phyloP scores from a whole-genome alignment of 2,329 filamentous ascomycete genomes.

The Colletotrichum sp. region DNA sequence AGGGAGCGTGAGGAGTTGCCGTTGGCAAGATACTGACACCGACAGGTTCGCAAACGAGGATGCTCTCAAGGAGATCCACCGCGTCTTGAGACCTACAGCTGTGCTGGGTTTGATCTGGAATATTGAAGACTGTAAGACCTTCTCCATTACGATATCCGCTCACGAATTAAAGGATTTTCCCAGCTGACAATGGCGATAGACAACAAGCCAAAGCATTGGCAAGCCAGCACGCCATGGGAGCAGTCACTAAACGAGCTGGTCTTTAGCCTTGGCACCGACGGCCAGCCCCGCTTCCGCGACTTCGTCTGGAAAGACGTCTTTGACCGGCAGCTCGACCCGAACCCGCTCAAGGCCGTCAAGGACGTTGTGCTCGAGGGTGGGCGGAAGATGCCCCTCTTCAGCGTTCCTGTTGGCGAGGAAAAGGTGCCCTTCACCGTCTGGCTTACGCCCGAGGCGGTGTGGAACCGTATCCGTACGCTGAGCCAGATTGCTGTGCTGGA shows the following conservation, averaged over 20 bases:
- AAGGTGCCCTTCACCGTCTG: constrained; percentile 61
- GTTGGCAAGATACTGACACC: background rate
- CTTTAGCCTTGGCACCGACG: constrained; percentile 55
- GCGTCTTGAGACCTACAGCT: constrained; percentile 65
- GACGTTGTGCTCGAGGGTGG: constrained; percentile 37
- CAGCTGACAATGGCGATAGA: constrained; percentile 44
- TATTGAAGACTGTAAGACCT: constrained; percentile 67
- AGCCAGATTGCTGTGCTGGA: constrained; percentile 69
- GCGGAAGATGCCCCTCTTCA: constrained; percentile 53
- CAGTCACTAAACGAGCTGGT: constrained; percentile 64
- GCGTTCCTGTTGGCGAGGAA: constrained; percentile 64
- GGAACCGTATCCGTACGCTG: constrained; percentile 68
- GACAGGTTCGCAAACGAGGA: constrained; percentile 71
- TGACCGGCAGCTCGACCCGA: constrained; percentile 58
- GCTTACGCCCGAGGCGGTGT: constrained; percentile 64
- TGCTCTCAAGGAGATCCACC: constrained; percentile 69
- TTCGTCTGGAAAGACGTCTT: constrained; percentile 69
- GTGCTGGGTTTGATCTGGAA: constrained; percentile 76
- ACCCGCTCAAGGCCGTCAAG: constrained; percentile 55
- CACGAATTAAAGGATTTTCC: background rate
- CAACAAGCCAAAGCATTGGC: constrained; percentile 65
- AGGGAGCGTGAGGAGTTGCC: constrained; percentile 25
- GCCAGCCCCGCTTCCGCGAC: constrained; percentile 69
- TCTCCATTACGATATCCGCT: background rate
- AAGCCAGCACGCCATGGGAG: constrained; percentile 65